Percentiles rank a stretch among this genome's conserved stretches.
These are phyloP conservation scores for Teratosphaeria destructans DNA, from an alignment of 2,329 filamentous ascomycete species.

Conservation along the genomic window DNA sequence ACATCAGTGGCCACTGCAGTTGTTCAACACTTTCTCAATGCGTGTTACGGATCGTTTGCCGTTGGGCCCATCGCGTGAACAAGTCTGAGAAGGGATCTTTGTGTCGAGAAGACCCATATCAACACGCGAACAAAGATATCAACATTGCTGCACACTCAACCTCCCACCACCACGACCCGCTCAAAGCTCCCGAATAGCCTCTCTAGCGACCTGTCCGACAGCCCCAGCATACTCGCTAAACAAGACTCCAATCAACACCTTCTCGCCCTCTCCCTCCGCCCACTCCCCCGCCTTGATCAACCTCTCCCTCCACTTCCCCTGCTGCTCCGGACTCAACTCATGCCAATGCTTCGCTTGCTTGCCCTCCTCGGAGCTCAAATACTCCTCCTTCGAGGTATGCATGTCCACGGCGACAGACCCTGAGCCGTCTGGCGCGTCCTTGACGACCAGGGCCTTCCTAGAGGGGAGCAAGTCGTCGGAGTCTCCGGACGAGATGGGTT, in stretches of 20 bases:
- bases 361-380: slow-evolving; percentile 30
- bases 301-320: slow-evolving; percentile 57
- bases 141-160: background rate
- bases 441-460: slow-evolving; percentile 32
- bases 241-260: slow-evolving; percentile 63
- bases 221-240: slow-evolving; percentile 62
- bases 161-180: background rate
- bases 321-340: slow-evolving; percentile 53
- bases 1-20: too few species aligned
- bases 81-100: too few species aligned
- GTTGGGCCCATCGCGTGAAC: too few species aligned
- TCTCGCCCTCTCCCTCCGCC: slow-evolving; percentile 69
- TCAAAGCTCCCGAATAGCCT: slow-evolving; percentile 5
- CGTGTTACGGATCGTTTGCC: too few species aligned
- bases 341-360: slow-evolving; percentile 56
- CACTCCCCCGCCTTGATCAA: slow-evolving; percentile 64
- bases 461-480: background rate
- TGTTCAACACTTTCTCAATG: too few species aligned
- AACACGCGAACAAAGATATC: background rate
- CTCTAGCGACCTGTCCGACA: slow-evolving; percentile 37
- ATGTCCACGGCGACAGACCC: slow-evolving; percentile 25
- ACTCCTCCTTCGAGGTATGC: slow-evolving; percentile 29
- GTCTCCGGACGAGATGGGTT: background rate
- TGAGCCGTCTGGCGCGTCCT: slow-evolving; percentile 23
- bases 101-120: background rate